Base-by-base conservation (phyloP, 768 basidiomycete genomes). In the Amanita inopinata region DNA sequence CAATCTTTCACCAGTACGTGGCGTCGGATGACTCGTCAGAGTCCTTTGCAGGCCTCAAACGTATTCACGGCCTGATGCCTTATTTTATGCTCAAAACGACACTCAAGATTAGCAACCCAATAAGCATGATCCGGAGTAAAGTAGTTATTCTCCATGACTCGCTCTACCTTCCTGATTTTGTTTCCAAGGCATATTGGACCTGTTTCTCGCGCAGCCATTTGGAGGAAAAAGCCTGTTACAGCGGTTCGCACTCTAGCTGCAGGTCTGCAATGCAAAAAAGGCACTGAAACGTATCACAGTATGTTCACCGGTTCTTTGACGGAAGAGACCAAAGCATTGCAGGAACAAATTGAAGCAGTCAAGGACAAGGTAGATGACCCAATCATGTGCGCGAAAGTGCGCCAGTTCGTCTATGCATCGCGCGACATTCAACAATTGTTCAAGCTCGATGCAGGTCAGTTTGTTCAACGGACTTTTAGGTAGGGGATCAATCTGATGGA, bases 141-240 rank as follows among this genome's bases (percentile, higher is more conserved):
- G 12, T 10, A 20, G 33, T 2, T 48, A 5, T 11, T 25, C 11
- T 30, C 47, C 22, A 35, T 32, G 33, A 28, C 10, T 44, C 18
- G 45, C 36, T 30, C 40, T 10, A 47, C 6, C 35, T 34, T 28
- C 25, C n/a, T n/a, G n/a, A n/a, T 38, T 43, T 37, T 33, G 17
- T 14, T 25, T 20, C 10, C 12, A 32, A 74, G 83, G 68, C 40
- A 71, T 96, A 3, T 71, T 99, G 46, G 94, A 98, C 54, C 73
- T 99, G 31, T 98, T 99, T 69, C 75, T 98, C 12, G 96, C 96
- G 0, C 83, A 93, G 56, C 96, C 96, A 2, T 99, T 99, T 58
- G 96, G 96, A 2, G 89, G 91, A 4, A 79, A 79, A 47, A 91
- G 88, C 58, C 68, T 99, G 18, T 69, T 98, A 12, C 96, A 99